A percentile compares a stretch with the other conserved stretches of the same genome.
phyloP scores from a whole-genome alignment of 1,284 basidiomycete genomes.

The Exobasidium rhododendri region DNA sequence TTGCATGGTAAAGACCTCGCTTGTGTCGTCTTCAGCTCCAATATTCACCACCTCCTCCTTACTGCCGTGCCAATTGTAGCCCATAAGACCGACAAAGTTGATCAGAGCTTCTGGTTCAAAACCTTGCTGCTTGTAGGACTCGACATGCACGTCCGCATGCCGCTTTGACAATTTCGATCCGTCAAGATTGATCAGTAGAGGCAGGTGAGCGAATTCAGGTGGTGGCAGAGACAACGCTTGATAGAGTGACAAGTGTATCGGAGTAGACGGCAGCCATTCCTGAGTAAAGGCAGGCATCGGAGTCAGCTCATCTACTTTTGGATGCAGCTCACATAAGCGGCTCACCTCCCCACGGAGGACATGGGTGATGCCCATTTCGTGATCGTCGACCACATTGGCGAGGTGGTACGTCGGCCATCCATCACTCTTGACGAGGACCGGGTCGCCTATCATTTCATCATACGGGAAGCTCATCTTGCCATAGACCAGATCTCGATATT shows the following conservation, averaged over 20 bases:
- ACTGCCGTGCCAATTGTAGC: slow-evolving; percentile 65
- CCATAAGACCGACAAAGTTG: slow-evolving; percentile 89
- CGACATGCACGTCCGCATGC: slow-evolving; percentile 69
- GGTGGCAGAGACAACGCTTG: slow-evolving; percentile 68
- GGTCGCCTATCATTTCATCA: slow-evolving; percentile 67
- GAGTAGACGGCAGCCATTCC: slow-evolving; percentile 96
- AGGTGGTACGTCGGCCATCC: slow-evolving; percentile 94
- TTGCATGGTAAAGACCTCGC: slow-evolving; percentile 40
- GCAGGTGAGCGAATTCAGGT: slow-evolving; percentile 85
- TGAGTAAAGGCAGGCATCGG: background rate
- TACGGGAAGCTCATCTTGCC: slow-evolving; percentile 65
- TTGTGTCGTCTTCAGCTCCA: slow-evolving; percentile 17
- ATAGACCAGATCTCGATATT: slow-evolving; percentile 69
- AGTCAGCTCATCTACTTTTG: background rate
- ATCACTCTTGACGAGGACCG: slow-evolving; percentile 87
- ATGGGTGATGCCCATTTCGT: slow-evolving; percentile 92
- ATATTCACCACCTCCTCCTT: slow-evolving; percentile 6
- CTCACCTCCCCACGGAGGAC: slow-evolving; percentile 78
- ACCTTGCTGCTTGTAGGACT: slow-evolving; percentile 77
- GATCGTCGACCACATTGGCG: slow-evolving; percentile 91
- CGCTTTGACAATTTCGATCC: slow-evolving; percentile 93
- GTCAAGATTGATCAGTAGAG: slow-evolving; percentile 82
- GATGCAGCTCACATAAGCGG: background rate
- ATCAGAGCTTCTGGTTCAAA: slow-evolving; percentile 86
- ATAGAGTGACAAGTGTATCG: slow-evolving; percentile 87